Conservation (phyloP, 2,329 filamentous ascomycete species). For the Pleomassaria siparia region DNA sequence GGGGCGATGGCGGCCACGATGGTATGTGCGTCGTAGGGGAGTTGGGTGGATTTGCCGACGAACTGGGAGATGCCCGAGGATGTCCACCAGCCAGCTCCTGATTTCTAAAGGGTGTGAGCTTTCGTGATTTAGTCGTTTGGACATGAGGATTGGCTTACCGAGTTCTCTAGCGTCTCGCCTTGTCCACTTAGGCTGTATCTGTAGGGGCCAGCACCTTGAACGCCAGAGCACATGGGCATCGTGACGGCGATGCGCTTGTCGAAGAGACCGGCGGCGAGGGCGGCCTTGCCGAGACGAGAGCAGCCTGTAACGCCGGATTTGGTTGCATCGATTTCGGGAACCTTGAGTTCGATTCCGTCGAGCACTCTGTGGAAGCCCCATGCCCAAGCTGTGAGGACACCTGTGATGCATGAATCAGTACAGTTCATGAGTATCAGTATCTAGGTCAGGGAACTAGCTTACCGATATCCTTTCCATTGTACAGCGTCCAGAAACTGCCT, state of each 20-base stretch:
- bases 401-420: constrained; percentile 15
- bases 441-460: no score
- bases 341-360: constrained; percentile 38
- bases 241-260: constrained; percentile 40
- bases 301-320: constrained; percentile 41
- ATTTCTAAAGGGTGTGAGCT: constrained; percentile 23
- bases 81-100: constrained; percentile 40
- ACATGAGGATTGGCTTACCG: constrained; percentile 14
- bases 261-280: constrained; percentile 39
- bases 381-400: constrained; percentile 40
- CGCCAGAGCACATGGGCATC: constrained; percentile 40
- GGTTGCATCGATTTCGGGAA: constrained; percentile 39
- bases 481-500: constrained; percentile 54
- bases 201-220: constrained; percentile 41
- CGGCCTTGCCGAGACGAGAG: constrained; percentile 40
- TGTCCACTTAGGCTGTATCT: constrained; percentile 49
- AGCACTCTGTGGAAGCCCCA: constrained; percentile 44
- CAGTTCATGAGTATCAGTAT: no score
- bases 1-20: constrained; percentile 40
- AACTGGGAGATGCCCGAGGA: constrained; percentile 38
- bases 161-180: constrained; percentile 46
- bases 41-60: constrained; percentile 30
- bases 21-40: constrained; percentile 41
- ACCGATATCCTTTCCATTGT: constrained; percentile 54
- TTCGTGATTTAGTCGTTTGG: neutral